A percentile compares a stretch with the other conserved stretches of the same genome.
These are phyloP conservation scores for Berkeleyomyces basicola DNA, from an alignment of 2,329 filamentous ascomycete genomes.

Conservation along the genomic window DNA sequence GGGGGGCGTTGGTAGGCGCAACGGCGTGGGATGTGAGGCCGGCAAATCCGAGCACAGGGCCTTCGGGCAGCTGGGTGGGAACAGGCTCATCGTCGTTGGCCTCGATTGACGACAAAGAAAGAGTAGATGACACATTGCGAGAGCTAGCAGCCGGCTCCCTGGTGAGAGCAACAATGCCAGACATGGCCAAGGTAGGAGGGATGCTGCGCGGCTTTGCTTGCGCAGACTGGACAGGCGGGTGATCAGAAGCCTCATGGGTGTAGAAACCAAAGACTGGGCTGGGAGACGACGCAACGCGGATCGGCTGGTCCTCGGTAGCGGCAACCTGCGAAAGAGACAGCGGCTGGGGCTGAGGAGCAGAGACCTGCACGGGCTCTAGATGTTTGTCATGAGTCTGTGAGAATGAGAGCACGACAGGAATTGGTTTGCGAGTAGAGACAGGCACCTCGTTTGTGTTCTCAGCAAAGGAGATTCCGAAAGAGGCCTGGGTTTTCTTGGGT, in stretches of 20 bases:
- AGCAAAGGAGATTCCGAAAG: background rate
- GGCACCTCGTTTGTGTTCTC: background rate
- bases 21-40: slow-evolving; percentile 18
- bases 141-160: slow-evolving; percentile 14
- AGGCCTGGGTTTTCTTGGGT: background rate
- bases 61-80: background rate
- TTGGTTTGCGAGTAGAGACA: background rate
- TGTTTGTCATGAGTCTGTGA: background rate
- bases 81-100: slow-evolving; percentile 15
- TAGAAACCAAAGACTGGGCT: background rate
- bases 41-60: slow-evolving; percentile 17
- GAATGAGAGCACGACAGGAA: background rate
- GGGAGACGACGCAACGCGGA: slow-evolving; percentile 12
- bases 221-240: slow-evolving; percentile 3
- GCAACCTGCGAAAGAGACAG: slow-evolving; percentile 14
- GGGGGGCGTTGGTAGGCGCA: slow-evolving; percentile 17
- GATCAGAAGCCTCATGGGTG: slow-evolving; percentile 6
- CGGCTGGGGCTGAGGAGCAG: slow-evolving; percentile 10
- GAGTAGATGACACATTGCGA: slow-evolving; percentile 11
- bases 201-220: slow-evolving; percentile 1
- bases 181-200: background rate
- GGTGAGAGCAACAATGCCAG: background rate
- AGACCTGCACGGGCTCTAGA: slow-evolving; percentile 1
- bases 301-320: slow-evolving; percentile 15
- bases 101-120: slow-evolving; percentile 16